A percentile compares a stretch with the other conserved stretches of the same genome.
Conservation (phyloP, 305 asterid genomes). For the Solanum chacoense region DNA sequence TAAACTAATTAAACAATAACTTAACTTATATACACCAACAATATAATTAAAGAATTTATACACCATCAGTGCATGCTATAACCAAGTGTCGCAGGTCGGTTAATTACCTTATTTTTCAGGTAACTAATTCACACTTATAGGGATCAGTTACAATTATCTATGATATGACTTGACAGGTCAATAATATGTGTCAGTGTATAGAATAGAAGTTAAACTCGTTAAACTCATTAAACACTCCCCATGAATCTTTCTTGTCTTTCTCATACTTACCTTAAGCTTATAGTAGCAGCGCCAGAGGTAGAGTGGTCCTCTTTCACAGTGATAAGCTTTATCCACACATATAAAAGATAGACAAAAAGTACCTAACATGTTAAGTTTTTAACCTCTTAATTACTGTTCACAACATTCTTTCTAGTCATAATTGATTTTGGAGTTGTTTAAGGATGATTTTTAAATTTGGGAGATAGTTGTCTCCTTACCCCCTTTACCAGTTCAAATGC, state of each 20-base stretch:
- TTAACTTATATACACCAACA: not conserved
- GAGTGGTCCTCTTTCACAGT: not conserved
- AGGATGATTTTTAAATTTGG: not conserved
- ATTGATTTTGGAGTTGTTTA: not conserved
- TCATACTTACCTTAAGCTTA: not conserved
- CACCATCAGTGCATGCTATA: not conserved
- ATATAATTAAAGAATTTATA: not conserved
- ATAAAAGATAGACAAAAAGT: not conserved
- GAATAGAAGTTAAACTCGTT: not conserved
- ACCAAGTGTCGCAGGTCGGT: not conserved
- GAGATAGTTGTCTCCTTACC: not conserved
- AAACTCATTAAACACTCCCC: not conserved
- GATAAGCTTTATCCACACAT: not conserved
- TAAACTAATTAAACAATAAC: not conserved
- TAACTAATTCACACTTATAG: not conserved
- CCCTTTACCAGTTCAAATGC: not conserved
- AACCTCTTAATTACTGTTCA: not conserved
- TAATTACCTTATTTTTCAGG: not conserved
- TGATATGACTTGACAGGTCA: not conserved
- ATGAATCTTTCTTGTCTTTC: not conserved
- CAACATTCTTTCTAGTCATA: not conserved
- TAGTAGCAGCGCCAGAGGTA: not conserved
- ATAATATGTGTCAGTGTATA: not conserved
- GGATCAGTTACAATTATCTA: not conserved
- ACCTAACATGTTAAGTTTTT: not conserved